phyloP scores from a whole-genome alignment of 108 stramenopile species.

The Fistulifera solaris region DNA sequence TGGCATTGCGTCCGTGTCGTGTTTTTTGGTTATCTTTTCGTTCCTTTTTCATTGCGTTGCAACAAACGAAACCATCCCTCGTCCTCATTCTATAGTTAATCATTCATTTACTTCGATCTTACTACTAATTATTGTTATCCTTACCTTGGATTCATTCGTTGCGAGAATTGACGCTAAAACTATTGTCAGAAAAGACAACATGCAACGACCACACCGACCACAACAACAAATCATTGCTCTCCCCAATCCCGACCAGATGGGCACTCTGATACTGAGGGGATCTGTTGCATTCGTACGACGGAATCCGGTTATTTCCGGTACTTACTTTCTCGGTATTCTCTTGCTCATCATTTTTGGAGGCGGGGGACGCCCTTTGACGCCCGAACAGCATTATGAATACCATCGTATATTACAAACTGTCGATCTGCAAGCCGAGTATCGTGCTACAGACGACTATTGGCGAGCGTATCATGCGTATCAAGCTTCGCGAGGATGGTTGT shows the following conservation, averaged over 20 bases:
- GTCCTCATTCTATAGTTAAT: too few species aligned
- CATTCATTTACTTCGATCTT: too few species aligned
- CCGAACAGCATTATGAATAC: conserved; percentile 56
- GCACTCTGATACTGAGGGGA: conserved; percentile 29
- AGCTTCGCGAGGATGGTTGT: conserved; percentile 78
- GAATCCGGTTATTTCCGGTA: conserved; percentile 55
- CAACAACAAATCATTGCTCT: conserved; percentile 11
- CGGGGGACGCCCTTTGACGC: conserved; percentile 47
- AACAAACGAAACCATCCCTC: too few species aligned
- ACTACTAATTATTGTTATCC: too few species aligned
- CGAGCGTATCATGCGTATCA: conserved; percentile 50
- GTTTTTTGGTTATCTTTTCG: too few species aligned
- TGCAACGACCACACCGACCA: conserved; percentile 7
- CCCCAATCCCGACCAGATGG: conserved; percentile 37
- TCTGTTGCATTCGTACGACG: conserved; percentile 36
- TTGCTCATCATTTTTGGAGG: conserved; percentile 50
- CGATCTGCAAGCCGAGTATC: conserved; percentile 70
- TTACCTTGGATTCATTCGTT: too few species aligned
- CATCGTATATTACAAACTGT: conserved; percentile 71
- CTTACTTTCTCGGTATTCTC: conserved; percentile 62
- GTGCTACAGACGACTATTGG: conserved; percentile 47
- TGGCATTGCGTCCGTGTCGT: too few species aligned
- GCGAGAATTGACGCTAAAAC: too few species aligned
- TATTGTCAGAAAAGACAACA: too few species aligned
- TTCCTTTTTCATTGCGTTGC: too few species aligned